A percentile compares a stretch with the other conserved stretches of the same genome.
Conservation (phyloP, 108 stramenopile species). For the Ochromonas danica region DNA sequence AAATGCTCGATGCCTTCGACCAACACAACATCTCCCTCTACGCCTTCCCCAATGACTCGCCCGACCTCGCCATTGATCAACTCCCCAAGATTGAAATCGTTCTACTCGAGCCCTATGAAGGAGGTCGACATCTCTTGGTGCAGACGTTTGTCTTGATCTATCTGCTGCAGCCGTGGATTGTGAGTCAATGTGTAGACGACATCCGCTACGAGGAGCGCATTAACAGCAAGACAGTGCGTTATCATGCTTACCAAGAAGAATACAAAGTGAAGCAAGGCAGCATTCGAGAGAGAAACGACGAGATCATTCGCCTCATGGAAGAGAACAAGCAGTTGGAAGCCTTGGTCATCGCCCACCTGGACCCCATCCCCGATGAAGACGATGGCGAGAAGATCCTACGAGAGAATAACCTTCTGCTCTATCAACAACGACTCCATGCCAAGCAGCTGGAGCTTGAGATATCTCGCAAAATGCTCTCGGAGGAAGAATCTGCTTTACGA, state of each 20-base stretch:
- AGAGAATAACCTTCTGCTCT: background rate
- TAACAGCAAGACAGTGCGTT: background rate
- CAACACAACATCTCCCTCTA: background rate
- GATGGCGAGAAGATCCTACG: background rate
- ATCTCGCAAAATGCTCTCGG: too few relatives aligned
- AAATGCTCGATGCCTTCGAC: background rate
- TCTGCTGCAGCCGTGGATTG: background rate
- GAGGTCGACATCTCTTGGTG: background rate
- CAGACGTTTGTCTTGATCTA: background rate
- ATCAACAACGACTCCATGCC: too few relatives aligned
- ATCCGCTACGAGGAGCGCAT: background rate
- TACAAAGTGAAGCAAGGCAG: background rate
- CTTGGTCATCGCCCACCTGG: background rate
- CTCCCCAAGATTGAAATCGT: background rate
- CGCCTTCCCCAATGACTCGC: background rate
- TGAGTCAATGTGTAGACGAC: slow-evolving; percentile 1
- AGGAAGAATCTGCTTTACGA: too few relatives aligned
- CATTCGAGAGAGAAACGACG: background rate
- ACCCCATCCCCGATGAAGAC: background rate
- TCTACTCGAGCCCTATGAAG: background rate
- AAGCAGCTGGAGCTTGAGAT: too few relatives aligned
- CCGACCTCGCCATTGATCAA: background rate
- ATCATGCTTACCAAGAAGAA: background rate
- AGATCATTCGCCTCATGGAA: background rate
- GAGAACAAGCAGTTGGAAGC: background rate